Conservation (phyloP, 2,329 filamentous ascomycete genomes). For the Fusarium temperatum region DNA sequence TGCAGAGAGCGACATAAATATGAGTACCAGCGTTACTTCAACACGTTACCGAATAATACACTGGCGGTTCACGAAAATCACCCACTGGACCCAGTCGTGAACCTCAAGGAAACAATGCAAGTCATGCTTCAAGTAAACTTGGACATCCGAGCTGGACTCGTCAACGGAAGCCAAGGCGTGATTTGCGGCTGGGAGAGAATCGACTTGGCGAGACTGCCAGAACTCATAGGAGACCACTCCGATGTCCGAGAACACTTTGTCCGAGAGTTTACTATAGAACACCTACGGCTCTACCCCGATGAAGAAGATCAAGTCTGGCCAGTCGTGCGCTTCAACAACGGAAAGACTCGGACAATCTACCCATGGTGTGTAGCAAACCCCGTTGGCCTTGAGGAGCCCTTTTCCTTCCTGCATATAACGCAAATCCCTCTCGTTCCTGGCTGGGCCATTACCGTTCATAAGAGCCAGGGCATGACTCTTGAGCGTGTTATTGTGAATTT, state of each 20-base stretch:
- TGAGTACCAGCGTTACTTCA: too few species aligned
- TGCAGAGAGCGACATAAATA: too few species aligned
- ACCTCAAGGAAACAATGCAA: neutral
- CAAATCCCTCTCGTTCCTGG: slow-evolving; percentile 68
- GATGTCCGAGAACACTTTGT: too few species aligned
- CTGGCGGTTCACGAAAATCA: too few species aligned
- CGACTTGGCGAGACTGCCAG: neutral
- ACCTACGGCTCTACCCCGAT: too few species aligned
- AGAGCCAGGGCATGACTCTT: slow-evolving; percentile 69
- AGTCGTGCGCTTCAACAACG: slow-evolving; percentile 61
- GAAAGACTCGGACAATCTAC: too few species aligned
- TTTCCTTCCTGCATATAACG: slow-evolving; percentile 62
- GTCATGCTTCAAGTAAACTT: neutral
- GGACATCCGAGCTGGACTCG: neutral
- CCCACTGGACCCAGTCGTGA: fast-evolving
- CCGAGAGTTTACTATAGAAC: too few species aligned
- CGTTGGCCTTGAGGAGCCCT: too few species aligned
- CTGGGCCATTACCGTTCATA: slow-evolving; percentile 72
- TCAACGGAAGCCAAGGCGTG: neutral
- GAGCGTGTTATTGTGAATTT: slow-evolving; percentile 67
- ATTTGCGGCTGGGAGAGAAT: neutral
- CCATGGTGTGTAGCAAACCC: too few species aligned
- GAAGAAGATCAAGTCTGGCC: too few species aligned
- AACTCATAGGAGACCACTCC: too few species aligned
- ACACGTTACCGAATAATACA: too few species aligned